Base-by-base conservation (phyloP, 2,329 filamentous ascomycete species). In the Leptographium wingfieldii region DNA sequence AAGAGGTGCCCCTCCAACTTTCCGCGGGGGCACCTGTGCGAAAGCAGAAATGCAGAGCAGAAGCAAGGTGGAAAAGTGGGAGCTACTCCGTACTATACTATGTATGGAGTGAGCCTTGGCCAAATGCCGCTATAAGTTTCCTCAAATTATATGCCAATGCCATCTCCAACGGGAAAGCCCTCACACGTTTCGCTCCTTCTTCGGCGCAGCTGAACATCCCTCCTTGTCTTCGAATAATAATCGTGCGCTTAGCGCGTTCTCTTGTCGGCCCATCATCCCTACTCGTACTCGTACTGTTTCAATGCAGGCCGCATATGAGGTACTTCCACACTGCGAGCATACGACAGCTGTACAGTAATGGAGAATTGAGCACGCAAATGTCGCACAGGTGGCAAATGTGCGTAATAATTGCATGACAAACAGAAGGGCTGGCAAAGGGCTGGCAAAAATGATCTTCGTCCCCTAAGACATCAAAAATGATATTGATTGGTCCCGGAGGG, bases 401-500 rank as follows among this genome's bases (percentile, higher is more conserved):
- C 16, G 22, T 46, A 46, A 46, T 46, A 59, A 61, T 14, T 25
- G 33, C 52, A 38, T 38, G 52, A 35, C 22, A 38, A 25, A 57
- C 25, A 51, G 19, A 40, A n/a, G 12, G 25, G 25, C 14, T 19
- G 27, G 59, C 19, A 43, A 57, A 12, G 12, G 25, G 25, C 14
- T 19, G 27, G 59, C 19, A 43, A 57, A 12, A 22, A 22, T 22
- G 22, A 22, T 22, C 22, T 22, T 22, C 22, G 22, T 22, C 22
- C 22, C 22, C 22, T 22, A 22, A 22, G 22, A 22, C 53, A 9
- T n/a, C 25, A 49, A 10, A n/a, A 55, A 55, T 38, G 38, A 52
- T 59, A 56, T 29, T 53, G 33, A 43, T 59, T 64, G 63, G 63
- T 64, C 63, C 63, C 63, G 62, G 63, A 63, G 62, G 62, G 63